Percentiles rank a stretch among this genome's conserved stretches.
These are phyloP conservation scores for Debaryomyces robertsiae DNA, from an alignment of 1,139 yeast genomes.

Conservation along the genomic window DNA sequence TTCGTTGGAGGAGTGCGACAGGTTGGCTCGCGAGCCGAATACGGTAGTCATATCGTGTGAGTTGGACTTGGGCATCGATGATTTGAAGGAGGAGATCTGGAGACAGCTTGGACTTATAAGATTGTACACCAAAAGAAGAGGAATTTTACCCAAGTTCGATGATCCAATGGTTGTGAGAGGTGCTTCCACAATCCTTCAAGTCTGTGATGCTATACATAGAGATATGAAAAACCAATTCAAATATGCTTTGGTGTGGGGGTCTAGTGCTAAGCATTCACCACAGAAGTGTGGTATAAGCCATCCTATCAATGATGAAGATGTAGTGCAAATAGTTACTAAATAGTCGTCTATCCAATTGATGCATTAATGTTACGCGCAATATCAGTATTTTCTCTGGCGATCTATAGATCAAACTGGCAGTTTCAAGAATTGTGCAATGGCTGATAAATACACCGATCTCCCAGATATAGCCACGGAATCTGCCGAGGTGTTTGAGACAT, in stretches of 20 bases:
- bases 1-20: conserved; percentile 89
- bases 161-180: conserved; percentile 92
- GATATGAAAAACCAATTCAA: conserved; percentile 91
- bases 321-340: conserved; percentile 85
- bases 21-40: conserved; percentile 88
- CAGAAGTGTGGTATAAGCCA: conserved; percentile 93
- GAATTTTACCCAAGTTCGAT: conserved; percentile 72
- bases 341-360: conserved; percentile 22
- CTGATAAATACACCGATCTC: conserved; percentile 24
- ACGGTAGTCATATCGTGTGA: conserved; percentile 95
- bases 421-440: conserved; percentile 7
- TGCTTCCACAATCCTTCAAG: conserved; percentile 76
- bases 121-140: conserved; percentile 83
- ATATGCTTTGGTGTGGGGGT: conserved; percentile 96
- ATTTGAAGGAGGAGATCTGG: conserved; percentile 93
- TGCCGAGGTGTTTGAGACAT: conserved; percentile 51
- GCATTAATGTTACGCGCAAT: conserved; percentile 10
- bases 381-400: not conserved
- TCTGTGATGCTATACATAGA: conserved; percentile 90
- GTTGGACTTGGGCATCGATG: conserved; percentile 80
- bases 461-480: conserved; percentile 33
- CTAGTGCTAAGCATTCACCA: conserved; percentile 92
- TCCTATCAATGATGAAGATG: conserved; percentile 88
- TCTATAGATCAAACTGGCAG: not conserved
- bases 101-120: conserved; percentile 77